phyloP scores from a whole-genome alignment of 2,329 filamentous ascomycete genomes.

The Diaporthe batatas region DNA sequence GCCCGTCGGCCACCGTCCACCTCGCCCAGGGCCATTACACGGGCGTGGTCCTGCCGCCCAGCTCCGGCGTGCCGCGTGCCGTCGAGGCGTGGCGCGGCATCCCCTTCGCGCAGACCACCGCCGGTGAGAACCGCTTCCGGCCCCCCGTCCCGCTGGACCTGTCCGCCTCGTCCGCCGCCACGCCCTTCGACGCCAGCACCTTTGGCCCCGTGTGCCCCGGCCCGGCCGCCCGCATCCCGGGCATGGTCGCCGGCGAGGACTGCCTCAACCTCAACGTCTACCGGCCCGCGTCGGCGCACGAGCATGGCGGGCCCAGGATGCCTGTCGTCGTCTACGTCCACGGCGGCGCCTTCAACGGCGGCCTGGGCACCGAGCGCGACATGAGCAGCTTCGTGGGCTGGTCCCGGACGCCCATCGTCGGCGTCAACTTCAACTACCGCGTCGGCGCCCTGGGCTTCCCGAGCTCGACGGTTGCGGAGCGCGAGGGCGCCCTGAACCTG shows the following conservation, averaged over 20 bases:
- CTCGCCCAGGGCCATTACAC: conserved; percentile 58
- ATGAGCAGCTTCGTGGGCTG: conserved; percentile 73
- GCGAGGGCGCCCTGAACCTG: conserved; percentile 71
- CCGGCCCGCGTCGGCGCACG: conserved; percentile 50
- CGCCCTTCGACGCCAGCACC: conserved; percentile 50
- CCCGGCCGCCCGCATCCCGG: conserved; percentile 48
- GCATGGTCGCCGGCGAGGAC: conserved; percentile 58
- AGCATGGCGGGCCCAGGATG: conserved; percentile 45
- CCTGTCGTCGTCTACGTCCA: conserved; percentile 73
- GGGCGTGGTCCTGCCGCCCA: conserved; percentile 52
- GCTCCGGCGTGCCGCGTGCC: conserved; percentile 52
- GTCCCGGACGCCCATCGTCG: conserved; percentile 65
- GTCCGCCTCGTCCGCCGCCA: conserved; percentile 34
- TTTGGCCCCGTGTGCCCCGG: conserved; percentile 57
- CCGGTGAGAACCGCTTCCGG: conserved; percentile 60
- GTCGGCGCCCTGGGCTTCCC: conserved; percentile 79
- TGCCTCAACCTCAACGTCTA: conserved; percentile 68
- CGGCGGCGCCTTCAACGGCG: conserved; percentile 73
- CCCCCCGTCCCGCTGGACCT: conserved; percentile 53
- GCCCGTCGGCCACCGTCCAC: conserved; percentile 46
- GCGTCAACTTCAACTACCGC: conserved; percentile 73
- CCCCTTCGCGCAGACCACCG: conserved; percentile 60
- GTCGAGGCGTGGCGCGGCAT: conserved; percentile 65
- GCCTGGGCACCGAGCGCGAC: conserved; percentile 67
- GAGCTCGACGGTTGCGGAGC: conserved; percentile 64